Conservation (phyloP, 306 rosid genomes). For the Abrus pulchellus region DNA sequence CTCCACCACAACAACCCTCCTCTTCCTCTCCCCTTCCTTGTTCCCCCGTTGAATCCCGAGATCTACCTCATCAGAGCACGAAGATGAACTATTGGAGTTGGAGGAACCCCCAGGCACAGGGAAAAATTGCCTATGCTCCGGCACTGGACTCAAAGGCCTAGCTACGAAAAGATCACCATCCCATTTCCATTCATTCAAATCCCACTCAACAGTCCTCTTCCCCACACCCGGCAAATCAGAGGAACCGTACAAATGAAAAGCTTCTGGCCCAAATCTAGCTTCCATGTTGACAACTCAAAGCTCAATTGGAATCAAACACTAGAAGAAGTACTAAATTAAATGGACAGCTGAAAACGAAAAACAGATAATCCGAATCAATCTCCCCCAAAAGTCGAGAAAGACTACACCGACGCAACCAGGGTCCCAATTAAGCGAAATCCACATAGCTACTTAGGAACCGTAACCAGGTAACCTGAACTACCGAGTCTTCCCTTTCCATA, state of each 20-base stretch:
- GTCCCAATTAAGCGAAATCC: slow-evolving; percentile 60
- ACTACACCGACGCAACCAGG: slow-evolving; percentile 56
- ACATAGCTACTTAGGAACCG: slow-evolving; percentile 49
- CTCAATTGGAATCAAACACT: neutral
- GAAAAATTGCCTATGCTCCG: slow-evolving; percentile 60
- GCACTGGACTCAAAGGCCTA: slow-evolving; percentile 56
- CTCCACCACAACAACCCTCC: slow-evolving; percentile 65
- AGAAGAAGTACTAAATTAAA: slow-evolving; percentile 14
- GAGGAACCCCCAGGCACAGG: slow-evolving; percentile 63
- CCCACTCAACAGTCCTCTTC: slow-evolving; percentile 72
- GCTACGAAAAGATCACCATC: slow-evolving; percentile 86
- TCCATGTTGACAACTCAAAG: slow-evolving; percentile 59
- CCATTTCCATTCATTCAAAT: slow-evolving; percentile 82
- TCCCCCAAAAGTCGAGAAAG: slow-evolving; percentile 63
- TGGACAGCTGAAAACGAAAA: slow-evolving; percentile 40
- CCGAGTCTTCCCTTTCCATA: neutral
- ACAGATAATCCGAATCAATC: slow-evolving; percentile 44
- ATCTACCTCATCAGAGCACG: slow-evolving; percentile 75
- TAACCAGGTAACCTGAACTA: neutral
- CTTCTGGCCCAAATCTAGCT: slow-evolving; percentile 64
- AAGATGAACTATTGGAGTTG: slow-evolving; percentile 79
- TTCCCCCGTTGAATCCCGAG: slow-evolving; percentile 26
- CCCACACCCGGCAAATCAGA: slow-evolving; percentile 67
- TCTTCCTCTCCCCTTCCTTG: slow-evolving; percentile 75
- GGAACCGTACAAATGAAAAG: slow-evolving; percentile 52